Conservation (phyloP, 495 filamentous ascomycete genomes). For the Emericellopsis terricola region DNA sequence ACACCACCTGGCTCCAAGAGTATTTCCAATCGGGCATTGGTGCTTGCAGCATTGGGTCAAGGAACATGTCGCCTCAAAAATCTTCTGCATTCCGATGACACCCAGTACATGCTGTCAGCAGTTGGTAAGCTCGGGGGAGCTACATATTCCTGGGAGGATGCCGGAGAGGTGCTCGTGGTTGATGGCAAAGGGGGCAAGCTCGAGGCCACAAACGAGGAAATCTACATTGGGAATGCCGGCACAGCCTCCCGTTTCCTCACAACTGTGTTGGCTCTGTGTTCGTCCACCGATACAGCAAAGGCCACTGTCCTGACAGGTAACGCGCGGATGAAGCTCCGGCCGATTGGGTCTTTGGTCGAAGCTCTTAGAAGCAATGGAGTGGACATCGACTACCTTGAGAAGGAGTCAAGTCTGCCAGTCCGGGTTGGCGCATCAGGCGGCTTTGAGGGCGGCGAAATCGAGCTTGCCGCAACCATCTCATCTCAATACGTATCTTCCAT, state of each 20-base stretch:
- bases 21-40: constrained; percentile 86
- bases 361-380: constrained; percentile 74
- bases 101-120: constrained; percentile 89
- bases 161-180: constrained; percentile 76
- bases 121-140: constrained; percentile 70
- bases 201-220: constrained; percentile 48
- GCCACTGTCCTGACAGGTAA: constrained; percentile 78
- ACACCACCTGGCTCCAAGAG: constrained; percentile 94
- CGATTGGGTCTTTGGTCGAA: constrained; percentile 87
- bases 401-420: constrained; percentile 63
- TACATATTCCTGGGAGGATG: constrained; percentile 87
- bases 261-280: constrained; percentile 73
- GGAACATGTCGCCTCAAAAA: constrained; percentile 81
- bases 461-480: constrained; percentile 82
- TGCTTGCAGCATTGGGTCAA: constrained; percentile 78
- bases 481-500: constrained; percentile 96
- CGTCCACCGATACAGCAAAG: constrained; percentile 36
- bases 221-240: constrained; percentile 94
- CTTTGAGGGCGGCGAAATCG: constrained; percentile 80
- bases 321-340: constrained; percentile 86
- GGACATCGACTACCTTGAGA: constrained; percentile 64
- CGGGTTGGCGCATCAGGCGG: constrained; percentile 67
- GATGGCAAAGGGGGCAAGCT: constrained; percentile 78
- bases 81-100: constrained; percentile 90
- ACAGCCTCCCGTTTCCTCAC: constrained; percentile 94